Evolutionary conservation across 2,329 filamentous ascomycete genomes (phyloP).

Genomic region (Mycosphaerella arachidis): DNA sequence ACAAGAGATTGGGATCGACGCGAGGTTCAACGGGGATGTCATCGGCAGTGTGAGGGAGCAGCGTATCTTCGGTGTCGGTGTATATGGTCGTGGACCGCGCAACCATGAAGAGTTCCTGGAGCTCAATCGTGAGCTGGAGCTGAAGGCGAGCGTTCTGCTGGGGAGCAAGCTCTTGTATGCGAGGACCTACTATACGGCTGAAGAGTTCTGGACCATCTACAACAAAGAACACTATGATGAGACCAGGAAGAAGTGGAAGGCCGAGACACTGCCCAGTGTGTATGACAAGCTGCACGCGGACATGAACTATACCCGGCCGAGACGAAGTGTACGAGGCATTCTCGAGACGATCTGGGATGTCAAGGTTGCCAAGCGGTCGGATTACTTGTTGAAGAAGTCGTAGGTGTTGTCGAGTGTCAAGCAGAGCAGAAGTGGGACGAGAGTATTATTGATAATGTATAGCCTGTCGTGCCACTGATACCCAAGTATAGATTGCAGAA

Average conservation of each 20-base stretch:
- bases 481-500: background rate
- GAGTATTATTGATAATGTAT: background rate
- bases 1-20: constrained; percentile 29
- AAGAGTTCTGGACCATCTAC: constrained; percentile 65
- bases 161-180: constrained; percentile 70
- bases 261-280: constrained; percentile 57
- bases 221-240: constrained; percentile 56
- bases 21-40: constrained; percentile 26
- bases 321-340: background rate
- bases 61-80: constrained; percentile 56
- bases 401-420: background rate
- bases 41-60: constrained; percentile 19
- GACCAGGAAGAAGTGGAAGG: constrained; percentile 56
- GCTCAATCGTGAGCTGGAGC: constrained; percentile 58
- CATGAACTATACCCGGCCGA: constrained; percentile 24
- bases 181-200: constrained; percentile 62
- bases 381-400: background rate
- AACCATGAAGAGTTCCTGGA: constrained; percentile 46
- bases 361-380: background rate
- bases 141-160: constrained; percentile 53
- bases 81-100: constrained; percentile 53
- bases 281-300: constrained; percentile 62
- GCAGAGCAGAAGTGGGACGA: background rate
- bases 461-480: background rate
- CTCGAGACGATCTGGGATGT: background rate